These are phyloP conservation scores for Saksenaea oblongispora DNA, from an alignment of 371 early-diverging fungal species.

Conservation along the genomic window DNA sequence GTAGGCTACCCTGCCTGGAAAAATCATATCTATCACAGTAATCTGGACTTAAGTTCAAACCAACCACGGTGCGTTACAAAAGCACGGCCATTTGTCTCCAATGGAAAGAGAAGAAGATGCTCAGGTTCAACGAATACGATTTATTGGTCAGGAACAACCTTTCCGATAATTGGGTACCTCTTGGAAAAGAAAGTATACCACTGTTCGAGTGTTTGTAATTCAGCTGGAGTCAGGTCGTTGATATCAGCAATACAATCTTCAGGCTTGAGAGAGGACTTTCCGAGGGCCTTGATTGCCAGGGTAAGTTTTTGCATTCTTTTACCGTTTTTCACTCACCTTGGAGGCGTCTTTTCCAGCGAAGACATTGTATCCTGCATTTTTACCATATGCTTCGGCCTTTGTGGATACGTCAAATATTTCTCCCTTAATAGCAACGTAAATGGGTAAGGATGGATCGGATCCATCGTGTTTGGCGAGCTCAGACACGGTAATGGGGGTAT, in stretches of 20 bases:
- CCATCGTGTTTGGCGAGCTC: slow-evolving; percentile 78
- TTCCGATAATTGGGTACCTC: slow-evolving; percentile 77
- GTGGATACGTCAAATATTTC: slow-evolving; percentile 79
- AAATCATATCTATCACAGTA: too few relatives aligned
- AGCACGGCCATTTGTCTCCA: too few relatives aligned
- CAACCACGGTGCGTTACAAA: too few relatives aligned
- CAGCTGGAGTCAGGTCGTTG: slow-evolving; percentile 65
- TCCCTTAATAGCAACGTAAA: slow-evolving; percentile 86
- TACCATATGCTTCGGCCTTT: slow-evolving; percentile 69
- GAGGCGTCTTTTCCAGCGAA: slow-evolving; percentile 86
- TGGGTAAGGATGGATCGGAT: slow-evolving; percentile 60
- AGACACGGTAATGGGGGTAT: slow-evolving; percentile 53
- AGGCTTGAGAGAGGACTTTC: slow-evolving; percentile 70
- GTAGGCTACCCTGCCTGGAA: too few relatives aligned
- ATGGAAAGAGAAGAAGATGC: too few relatives aligned
- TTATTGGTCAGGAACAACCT: slow-evolving; percentile 46
- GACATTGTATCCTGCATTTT: slow-evolving; percentile 66
- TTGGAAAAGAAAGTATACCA: slow-evolving; percentile 78
- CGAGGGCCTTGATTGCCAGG: slow-evolving; percentile 63
- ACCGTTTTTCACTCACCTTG: slow-evolving; percentile 38
- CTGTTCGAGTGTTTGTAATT: slow-evolving; percentile 72
- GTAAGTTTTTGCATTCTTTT: not conserved
- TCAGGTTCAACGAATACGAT: not conserved
- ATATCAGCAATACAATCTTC: slow-evolving; percentile 77
- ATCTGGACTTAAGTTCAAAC: too few relatives aligned